Base-by-base conservation (phyloP, 2,329 filamentous ascomycete species). In the Lecanoromycetidae sp. region DNA sequence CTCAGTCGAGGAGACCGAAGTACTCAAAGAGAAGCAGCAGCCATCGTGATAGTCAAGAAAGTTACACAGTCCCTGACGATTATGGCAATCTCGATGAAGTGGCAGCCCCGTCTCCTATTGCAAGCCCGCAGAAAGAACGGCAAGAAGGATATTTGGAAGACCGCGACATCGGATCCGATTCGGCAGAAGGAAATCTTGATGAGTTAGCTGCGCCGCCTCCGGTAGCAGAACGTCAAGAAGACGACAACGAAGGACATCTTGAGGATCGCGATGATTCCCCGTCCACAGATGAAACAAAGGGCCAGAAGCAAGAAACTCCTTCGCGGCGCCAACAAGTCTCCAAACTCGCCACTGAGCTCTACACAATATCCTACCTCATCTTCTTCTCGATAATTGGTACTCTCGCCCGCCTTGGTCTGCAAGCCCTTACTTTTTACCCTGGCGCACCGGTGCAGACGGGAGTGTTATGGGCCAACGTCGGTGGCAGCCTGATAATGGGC, bases 341-440 rank as follows among this genome's bases (percentile, higher is more conserved):
- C 1, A 67, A 63, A 48, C 58, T 69, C 23, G 69, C 69, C 7
- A 82, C 77, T 1, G 66, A 77, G 57, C 55, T 82, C 51, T 85
- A 87, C 64, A 87, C 80, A 2, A 60, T 87, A 51, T 87, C 85
- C 0, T 86, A 94, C 63, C 76, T 95, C 20, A 71, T 93, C 49
- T 72, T 95, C 59, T 95, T 94, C 64, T 80, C 88, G 15, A 74
- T 95, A 15, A 65, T 90, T 32, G 90, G 90, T 29, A 91, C 87
- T 0, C 74, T 95, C 22, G 84, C 87, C 0, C 77, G 90, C 9
- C 68, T 95, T 0, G 88, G 87, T 3, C 66, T 94, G 6, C 78
- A 87, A 59, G 80, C 82, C 38, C 66, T 95, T 43, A 91, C 87
- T 0, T 77, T 73, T 47, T 95, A 94, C 61, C 79, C 83, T 1